Base-by-base conservation (phyloP, 305 asterid genomes). In the Vinca major region DNA sequence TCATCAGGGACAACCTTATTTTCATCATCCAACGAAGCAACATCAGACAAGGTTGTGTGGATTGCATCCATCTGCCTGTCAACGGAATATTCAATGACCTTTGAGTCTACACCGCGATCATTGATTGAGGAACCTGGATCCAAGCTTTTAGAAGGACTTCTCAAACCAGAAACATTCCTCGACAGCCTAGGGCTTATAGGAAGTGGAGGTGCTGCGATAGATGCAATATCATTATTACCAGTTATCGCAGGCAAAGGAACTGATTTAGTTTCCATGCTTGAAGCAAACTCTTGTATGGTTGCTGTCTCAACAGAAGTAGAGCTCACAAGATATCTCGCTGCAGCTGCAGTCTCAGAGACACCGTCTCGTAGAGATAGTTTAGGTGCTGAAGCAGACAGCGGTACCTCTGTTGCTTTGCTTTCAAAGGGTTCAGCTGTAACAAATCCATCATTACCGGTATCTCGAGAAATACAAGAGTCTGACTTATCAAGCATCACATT, bases 151-250 rank as follows among this genome's bases (percentile, higher is more conserved):
- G 82, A 78, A 0, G 84, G 81, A 77, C 89, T 84, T 77, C 85
- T 85, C 62, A 83, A 80, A 54, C 89, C 90, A 77, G 98, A 91
- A 45, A 78, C 81, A 26, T 86, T 82, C 64, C 85, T 67, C 68
- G 94, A 84, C 73, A 88, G 77, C 80, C 83, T 81, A 71, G 98
- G 98, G 82, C 96, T 92, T 64, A 77, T 69, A 72, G 89, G 88
- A 65, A 80, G 83, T 7, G 88, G 77, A 72, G 85, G 83, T 21
- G 96, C 82, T 67, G 92, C 78, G 78, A 83, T 73, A 65, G 79
- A 79, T 73, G 87, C 72, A 68, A 80, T 68, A 77, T 78, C 88
- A 63, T 66, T 68, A 70, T 71, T 84, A 78, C 73, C 81, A 63
- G 81, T 71, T 69, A 67, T 80, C 43, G 65, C 66, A 65, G 90